Evolutionary conservation across 2,329 filamentous ascomycete genomes (phyloP).

Genomic region (Exophiala lecanii-corni): DNA sequence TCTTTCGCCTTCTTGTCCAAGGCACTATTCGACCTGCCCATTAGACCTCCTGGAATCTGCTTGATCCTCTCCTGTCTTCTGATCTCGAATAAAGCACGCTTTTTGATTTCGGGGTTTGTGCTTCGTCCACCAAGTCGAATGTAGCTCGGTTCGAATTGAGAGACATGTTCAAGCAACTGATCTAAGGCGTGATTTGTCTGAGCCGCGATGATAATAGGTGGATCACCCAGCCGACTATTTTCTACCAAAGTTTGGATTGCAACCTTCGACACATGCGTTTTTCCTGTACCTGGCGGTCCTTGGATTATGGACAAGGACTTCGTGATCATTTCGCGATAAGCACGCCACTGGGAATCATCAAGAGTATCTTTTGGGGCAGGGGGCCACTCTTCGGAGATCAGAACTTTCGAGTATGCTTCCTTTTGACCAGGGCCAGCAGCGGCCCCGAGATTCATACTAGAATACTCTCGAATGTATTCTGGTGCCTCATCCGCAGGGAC

Average conservation of each 20-base stretch:
- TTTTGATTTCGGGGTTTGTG: slow-evolving; percentile 59
- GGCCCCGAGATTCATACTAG: slow-evolving; percentile 45
- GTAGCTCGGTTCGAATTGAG: slow-evolving; percentile 58
- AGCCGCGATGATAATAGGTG: slow-evolving; percentile 72
- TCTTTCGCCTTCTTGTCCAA: slow-evolving; percentile 42
- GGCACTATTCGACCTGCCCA: slow-evolving; percentile 36
- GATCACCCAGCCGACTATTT: slow-evolving; percentile 52
- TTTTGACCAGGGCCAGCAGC: slow-evolving; percentile 36
- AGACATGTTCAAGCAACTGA: slow-evolving; percentile 65
- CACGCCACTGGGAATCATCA: slow-evolving; percentile 66
- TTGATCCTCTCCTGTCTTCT: slow-evolving; percentile 35
- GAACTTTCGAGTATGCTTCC: slow-evolving; percentile 42
- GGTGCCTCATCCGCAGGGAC: slow-evolving; percentile 44
- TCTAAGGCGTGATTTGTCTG: slow-evolving; percentile 91
- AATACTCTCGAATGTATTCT: slow-evolving; percentile 47
- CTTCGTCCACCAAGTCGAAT: slow-evolving; percentile 66
- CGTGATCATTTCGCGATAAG: slow-evolving; percentile 65
- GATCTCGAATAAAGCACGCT: slow-evolving; percentile 63
- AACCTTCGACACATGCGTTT: slow-evolving; percentile 75
- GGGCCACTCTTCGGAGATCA: slow-evolving; percentile 56
- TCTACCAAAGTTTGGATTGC: slow-evolving; percentile 62
- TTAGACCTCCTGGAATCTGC: slow-evolving; percentile 38
- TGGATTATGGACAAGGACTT: slow-evolving; percentile 72
- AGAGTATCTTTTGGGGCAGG: slow-evolving; percentile 43
- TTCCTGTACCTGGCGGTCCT: slow-evolving; percentile 74